Percentiles rank a stretch among this genome's conserved stretches.
phyloP scores from a whole-genome alignment of 345 rosid species.

The Brassica juncea region DNA sequence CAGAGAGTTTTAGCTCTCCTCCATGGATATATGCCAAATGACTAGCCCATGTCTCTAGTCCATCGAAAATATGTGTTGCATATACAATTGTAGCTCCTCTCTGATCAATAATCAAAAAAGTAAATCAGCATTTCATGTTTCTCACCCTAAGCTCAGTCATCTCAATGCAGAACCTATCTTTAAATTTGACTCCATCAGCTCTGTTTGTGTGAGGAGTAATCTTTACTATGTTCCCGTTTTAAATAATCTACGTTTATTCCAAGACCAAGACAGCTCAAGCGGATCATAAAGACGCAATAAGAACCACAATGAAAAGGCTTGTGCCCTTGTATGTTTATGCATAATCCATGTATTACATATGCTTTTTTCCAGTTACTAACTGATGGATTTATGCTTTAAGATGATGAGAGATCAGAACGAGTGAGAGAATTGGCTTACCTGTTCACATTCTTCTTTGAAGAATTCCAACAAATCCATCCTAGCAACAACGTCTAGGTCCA shows the following conservation, averaged over 20 bases:
- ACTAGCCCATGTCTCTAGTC: slow-evolving; percentile 93
- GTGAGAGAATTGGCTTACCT: slow-evolving; percentile 45
- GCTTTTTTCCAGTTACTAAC: background rate
- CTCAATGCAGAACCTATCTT: background rate
- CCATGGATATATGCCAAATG: slow-evolving; percentile 86
- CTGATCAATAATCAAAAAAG: slow-evolving; percentile 30
- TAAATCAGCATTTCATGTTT: background rate
- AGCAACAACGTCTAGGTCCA: slow-evolving; percentile 93
- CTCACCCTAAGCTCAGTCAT: background rate
- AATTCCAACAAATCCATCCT: slow-evolving; percentile 90
- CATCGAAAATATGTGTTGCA: slow-evolving; percentile 94
- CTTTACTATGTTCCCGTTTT: background rate
- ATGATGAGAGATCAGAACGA: background rate
- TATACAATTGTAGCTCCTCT: slow-evolving; percentile 94
- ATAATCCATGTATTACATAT: background rate
- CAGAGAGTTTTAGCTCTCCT: slow-evolving; percentile 67
- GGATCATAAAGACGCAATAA: background rate
- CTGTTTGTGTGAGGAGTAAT: background rate
- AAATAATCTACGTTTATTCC: background rate
- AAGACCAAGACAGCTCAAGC: background rate
- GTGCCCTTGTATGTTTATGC: background rate
- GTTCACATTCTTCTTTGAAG: slow-evolving; percentile 87
- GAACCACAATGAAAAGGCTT: background rate
- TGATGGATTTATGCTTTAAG: background rate
- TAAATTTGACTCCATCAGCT: background rate